Percentiles rank a stretch among this genome's conserved stretches.
These are phyloP conservation scores for Evernia prunastri DNA, from an alignment of 495 filamentous ascomycete genomes.

Conservation along the genomic window DNA sequence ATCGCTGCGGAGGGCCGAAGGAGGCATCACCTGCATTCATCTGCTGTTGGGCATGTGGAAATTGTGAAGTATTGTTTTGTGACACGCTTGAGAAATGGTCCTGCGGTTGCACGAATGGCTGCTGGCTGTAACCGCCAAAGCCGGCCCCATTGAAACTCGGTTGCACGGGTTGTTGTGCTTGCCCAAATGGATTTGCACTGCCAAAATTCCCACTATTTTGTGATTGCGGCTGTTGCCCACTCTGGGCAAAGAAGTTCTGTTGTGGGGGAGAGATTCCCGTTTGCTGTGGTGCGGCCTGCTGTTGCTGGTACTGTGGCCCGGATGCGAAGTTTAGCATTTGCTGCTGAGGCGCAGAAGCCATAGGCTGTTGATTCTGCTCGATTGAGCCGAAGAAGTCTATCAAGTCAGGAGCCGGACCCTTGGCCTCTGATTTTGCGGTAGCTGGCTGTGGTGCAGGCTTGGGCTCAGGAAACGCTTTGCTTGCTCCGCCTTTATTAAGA, in stretches of 20 bases:
- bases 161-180: slow-evolving; percentile 44
- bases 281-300: slow-evolving; percentile 29
- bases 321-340: slow-evolving; percentile 37
- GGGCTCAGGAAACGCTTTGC: slow-evolving; percentile 26
- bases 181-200: slow-evolving; percentile 49
- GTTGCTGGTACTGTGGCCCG: slow-evolving; percentile 38
- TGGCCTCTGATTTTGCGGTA: slow-evolving; percentile 34
- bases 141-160: slow-evolving; percentile 66
- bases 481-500: slow-evolving; percentile 25
- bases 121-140: slow-evolving; percentile 79
- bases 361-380: slow-evolving; percentile 78
- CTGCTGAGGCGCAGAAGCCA: slow-evolving; percentile 44
- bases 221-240: slow-evolving; percentile 38
- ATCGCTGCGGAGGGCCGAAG: slow-evolving; percentile 30
- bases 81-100: slow-evolving; percentile 53
- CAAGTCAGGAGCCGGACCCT: slow-evolving; percentile 68
- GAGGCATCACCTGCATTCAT: slow-evolving; percentile 20
- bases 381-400: slow-evolving; percentile 99
- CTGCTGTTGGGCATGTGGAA: slow-evolving; percentile 41
- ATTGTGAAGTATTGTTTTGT: slow-evolving; percentile 36
- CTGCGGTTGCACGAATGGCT: slow-evolving; percentile 50
- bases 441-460: slow-evolving; percentile 28
- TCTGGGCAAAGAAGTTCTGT: slow-evolving; percentile 27
- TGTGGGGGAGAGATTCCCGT: slow-evolving; percentile 34
- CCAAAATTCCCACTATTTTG: slow-evolving; percentile 32